Base-by-base conservation (phyloP, 768 basidiomycete species). In the Gloeopeniophorella convolvens region DNA sequence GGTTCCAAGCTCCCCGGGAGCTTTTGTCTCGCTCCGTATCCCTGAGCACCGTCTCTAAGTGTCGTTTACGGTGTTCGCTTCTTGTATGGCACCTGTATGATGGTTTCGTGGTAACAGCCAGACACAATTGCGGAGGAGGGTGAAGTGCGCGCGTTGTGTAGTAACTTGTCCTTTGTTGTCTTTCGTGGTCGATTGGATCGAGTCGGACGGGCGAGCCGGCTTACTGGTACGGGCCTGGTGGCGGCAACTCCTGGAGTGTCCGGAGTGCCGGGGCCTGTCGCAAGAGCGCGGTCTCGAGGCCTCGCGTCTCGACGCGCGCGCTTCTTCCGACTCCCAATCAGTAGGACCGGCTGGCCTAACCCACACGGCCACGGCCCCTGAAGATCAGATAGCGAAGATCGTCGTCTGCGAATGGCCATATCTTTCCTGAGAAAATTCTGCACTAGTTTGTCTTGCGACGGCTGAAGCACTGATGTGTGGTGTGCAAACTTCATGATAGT, bases 401-500 rank as follows among this genome's bases (percentile, higher is more conserved):
- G 45, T 55, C 18, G 45, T 55, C 10, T 55, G 54, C 54, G 51
- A 55, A 50, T 55, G 10, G 53, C 45, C 48, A 16, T 23, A 21
- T 15, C 23, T 12, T 13, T 26, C 10, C 16, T 18, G 32, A 26
- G 15, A 1, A n/a, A n/a, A n/a, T n/a, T n/a, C n/a, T n/a, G n/a
- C n/a, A n/a, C n/a, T 18, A 6, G 2, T 12, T 34, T 5, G 1
- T 39, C 28, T 16, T 27, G 23, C n/a, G 5, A 18, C 27, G 48
- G 28, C n/a, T n/a, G n/a, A n/a, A n/a, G n/a, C n/a, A 18, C 46
- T 53, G 31, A 48, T 37, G 21, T 32, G 13, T 26, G n/a, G 13
- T 26, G n/a, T 4, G 1, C 24, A n/a, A 53, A 46, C 20, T 53
- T 53, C 31, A 53, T 53, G 51, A 42, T 53, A 6, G 51, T n/a